A percentile compares a stretch with the other conserved stretches of the same genome.
phyloP scores from a whole-genome alignment of 257 asterid species.

The Gentiana macrophylla region DNA sequence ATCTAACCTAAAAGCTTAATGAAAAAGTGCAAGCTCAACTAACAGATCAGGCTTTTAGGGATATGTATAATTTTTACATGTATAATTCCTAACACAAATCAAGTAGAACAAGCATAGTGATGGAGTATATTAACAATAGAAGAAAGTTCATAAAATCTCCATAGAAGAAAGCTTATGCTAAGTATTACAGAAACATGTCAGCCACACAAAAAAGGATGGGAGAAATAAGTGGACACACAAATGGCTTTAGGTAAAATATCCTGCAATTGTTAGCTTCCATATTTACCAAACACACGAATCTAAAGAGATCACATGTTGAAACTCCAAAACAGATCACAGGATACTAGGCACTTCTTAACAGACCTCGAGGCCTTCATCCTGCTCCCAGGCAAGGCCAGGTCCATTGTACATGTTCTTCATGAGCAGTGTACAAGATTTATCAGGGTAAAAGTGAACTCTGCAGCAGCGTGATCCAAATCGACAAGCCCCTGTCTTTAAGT shows the following conservation, averaged over 20 bases:
- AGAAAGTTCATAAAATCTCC: no score
- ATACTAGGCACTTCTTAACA: slow-evolving; percentile 96
- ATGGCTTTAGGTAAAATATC: slow-evolving; percentile 12
- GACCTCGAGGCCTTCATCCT: slow-evolving; percentile 99
- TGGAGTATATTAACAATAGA: no score
- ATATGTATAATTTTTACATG: no score
- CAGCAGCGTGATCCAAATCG: slow-evolving; percentile 87
- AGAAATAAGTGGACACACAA: background rate
- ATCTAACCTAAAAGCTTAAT: no score
- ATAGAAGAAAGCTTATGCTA: no score
- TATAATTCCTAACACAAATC: no score
- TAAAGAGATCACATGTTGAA: slow-evolving; percentile 1
- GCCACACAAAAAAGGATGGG: no score
- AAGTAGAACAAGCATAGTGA: no score
- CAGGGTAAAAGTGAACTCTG: slow-evolving; percentile 94
- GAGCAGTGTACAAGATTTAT: slow-evolving; percentile 84
- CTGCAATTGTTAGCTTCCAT: background rate
- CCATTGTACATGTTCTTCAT: slow-evolving; percentile 91
- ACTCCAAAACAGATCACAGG: slow-evolving; percentile 39
- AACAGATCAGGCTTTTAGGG: no score
- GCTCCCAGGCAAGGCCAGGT: slow-evolving; percentile 98
- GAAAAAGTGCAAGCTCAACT: no score
- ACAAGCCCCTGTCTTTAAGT: slow-evolving; percentile 95
- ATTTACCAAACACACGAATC: background rate
- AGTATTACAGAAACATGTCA: no score